Percentiles rank a stretch among this genome's conserved stretches.
Conservation (phyloP, 345 rosid genomes). For the Euphorbia lathyris region DNA sequence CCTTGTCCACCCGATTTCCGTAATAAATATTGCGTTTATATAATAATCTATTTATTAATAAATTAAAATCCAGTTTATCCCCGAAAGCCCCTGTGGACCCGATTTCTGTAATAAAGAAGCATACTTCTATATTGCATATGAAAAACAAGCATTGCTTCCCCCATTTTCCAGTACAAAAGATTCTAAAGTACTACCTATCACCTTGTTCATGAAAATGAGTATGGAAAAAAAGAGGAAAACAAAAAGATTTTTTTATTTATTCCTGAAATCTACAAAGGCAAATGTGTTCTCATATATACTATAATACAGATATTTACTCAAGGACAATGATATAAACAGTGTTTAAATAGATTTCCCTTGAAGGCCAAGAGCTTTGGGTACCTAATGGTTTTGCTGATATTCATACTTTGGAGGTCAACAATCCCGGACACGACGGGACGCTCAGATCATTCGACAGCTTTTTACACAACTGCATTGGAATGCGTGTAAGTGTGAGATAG, state of each 20-base stretch:
- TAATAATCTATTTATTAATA: too few relatives aligned
- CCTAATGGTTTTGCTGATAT: neutral
- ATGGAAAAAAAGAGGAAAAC: neutral
- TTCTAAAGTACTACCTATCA: neutral
- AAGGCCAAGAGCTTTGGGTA: neutral
- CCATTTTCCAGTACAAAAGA: neutral
- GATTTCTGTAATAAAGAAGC: too few relatives aligned
- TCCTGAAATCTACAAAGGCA: neutral
- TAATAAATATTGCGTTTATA: too few relatives aligned
- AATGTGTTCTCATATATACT: too few relatives aligned
- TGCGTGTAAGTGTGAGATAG: neutral
- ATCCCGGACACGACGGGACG: constrained; percentile 33
- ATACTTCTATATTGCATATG: too few relatives aligned
- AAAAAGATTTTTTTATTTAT: too few relatives aligned
- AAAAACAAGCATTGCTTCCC: too few relatives aligned
- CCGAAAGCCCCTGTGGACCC: too few relatives aligned
- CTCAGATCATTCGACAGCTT: constrained; percentile 68
- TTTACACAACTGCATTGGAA: constrained; percentile 64
- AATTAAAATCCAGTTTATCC: too few relatives aligned
- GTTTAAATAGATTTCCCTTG: neutral
- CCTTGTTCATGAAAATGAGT: neutral
- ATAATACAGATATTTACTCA: neutral
- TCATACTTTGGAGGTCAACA: constrained; percentile 32
- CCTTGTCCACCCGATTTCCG: too few relatives aligned
- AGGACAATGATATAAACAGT: neutral